These are phyloP conservation scores for Lipomyces starkeyi DNA, from an alignment of 805 yeast species.

Conservation along the genomic window DNA sequence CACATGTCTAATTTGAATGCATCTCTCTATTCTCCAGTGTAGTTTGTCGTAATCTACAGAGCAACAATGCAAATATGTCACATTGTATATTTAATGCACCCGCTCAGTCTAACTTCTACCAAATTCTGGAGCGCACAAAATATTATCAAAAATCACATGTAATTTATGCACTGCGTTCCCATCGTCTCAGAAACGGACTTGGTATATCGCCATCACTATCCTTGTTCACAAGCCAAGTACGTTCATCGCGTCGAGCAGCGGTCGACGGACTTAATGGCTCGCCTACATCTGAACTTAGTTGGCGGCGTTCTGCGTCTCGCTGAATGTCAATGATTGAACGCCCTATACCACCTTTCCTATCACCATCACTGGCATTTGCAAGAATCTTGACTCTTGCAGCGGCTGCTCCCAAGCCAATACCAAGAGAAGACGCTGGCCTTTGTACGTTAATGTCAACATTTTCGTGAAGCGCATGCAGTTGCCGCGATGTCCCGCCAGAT, in stretches of 20 bases:
- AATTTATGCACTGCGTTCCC: conserved; percentile 23
- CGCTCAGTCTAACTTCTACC: neutral
- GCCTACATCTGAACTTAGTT: neutral
- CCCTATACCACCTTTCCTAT: conserved; percentile 41
- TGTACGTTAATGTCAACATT: conserved; percentile 25
- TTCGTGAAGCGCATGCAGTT: conserved; percentile 29
- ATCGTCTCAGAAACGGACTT: conserved; percentile 27
- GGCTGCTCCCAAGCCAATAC: conserved; percentile 43
- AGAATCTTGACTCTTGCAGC: conserved; percentile 42
- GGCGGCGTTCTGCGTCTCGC: conserved; percentile 36
- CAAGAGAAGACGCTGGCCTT: conserved; percentile 24
- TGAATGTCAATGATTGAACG: conserved; percentile 43
- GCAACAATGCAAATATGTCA: too few species aligned
- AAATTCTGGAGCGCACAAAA: neutral
- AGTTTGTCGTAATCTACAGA: too few species aligned
- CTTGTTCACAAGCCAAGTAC: conserved; percentile 11
- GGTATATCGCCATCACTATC: conserved; percentile 23
- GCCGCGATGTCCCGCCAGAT: conserved; percentile 28
- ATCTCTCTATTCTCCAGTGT: too few species aligned
- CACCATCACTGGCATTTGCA: conserved; percentile 43
- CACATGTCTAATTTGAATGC: too few species aligned
- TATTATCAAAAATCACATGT: neutral
- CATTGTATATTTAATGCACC: neutral
- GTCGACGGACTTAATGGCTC: neutral
- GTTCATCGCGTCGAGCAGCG: neutral